A percentile compares a stretch with the other conserved stretches of the same genome.
phyloP scores from a whole-genome alignment of 805 yeast species.

The Henningerozyma blattae region DNA sequence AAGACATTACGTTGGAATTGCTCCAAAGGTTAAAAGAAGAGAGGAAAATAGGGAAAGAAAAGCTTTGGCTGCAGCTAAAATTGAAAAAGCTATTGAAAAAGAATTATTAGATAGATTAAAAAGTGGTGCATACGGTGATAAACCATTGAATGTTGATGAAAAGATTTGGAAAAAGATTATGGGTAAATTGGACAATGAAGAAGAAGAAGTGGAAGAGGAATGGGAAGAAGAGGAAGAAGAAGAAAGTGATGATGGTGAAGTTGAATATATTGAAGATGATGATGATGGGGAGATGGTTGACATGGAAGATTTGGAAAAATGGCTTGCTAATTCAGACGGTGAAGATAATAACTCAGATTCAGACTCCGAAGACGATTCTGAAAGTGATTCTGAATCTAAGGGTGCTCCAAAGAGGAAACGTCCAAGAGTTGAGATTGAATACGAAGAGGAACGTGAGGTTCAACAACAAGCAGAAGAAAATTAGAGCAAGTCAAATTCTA shows the following conservation, averaged over 20 bases:
- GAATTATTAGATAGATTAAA: constrained; percentile 89
- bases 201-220: constrained; percentile 34
- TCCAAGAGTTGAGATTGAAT: constrained; percentile 71
- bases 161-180: constrained; percentile 90
- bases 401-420: constrained; percentile 37
- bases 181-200: constrained; percentile 67
- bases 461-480: constrained; percentile 13
- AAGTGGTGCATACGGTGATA: constrained; percentile 97
- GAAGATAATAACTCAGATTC: constrained; percentile 25
- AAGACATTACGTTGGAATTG: constrained; percentile 83
- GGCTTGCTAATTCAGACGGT: constrained; percentile 52
- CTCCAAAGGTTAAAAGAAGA: constrained; percentile 89
- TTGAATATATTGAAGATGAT: constrained; percentile 83
- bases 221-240: constrained; percentile 40
- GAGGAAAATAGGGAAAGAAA: constrained; percentile 92
- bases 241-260: constrained; percentile 55
- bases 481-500: no score
- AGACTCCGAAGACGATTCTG: constrained; percentile 27
- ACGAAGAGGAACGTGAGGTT: constrained; percentile 52
- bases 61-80: constrained; percentile 92
- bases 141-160: constrained; percentile 93
- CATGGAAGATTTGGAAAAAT: constrained; percentile 82
- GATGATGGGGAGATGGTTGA: constrained; percentile 86
- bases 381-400: constrained; percentile 29
- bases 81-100: constrained; percentile 92